Base-by-base conservation (phyloP, 805 yeast genomes). In the Wickerhamiella allomyrinae region DNA sequence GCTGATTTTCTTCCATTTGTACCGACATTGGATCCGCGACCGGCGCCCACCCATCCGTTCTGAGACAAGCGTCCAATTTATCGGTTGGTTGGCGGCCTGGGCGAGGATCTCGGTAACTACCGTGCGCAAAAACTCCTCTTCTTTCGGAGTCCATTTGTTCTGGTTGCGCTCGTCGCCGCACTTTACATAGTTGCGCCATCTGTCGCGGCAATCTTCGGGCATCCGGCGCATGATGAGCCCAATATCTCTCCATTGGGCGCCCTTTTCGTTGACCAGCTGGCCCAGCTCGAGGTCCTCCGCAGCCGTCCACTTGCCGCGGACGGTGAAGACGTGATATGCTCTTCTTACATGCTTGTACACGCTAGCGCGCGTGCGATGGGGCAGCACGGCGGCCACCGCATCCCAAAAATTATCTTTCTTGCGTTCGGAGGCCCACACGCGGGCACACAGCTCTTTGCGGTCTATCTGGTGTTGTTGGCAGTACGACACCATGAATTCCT, bases 121-220 rank as follows among this genome's bases (percentile, higher is more conserved):
- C n/a, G 58, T 57, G 41, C 69, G 69, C 46, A 87, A 64, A 41
- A 64, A 60, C 15, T 64, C 68, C 57, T 87, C 96, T 54, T 84
- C 95, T 27, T 71, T 75, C 1, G 59, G 56, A 0, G 79, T 65
- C 97, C 97, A 87, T 57, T 80, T 83, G 58, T 82, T 81, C 39
- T 73, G 70, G 7, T 77, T 74, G 49, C 96, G 68, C 42, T 73
- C 73, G 14, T 67, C 68, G 20, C 96, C 96, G 65, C 96, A 89
- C 59, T 87, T 87, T 48, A 87, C 81, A 57, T 87, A 89, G 58
- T 89, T 89, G 60, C 97, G 70, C 94, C 94, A 89, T 52, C 97
- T 70, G 59, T 89, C 97, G 52, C 97, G 71, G 60, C 96, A 87
- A 62, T 89, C 97, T 56, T 89, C 97, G 0, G 97, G 96, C 97